Conservation (phyloP, 2,329 filamentous ascomycete genomes). For the Fusarium sublunatum region DNA sequence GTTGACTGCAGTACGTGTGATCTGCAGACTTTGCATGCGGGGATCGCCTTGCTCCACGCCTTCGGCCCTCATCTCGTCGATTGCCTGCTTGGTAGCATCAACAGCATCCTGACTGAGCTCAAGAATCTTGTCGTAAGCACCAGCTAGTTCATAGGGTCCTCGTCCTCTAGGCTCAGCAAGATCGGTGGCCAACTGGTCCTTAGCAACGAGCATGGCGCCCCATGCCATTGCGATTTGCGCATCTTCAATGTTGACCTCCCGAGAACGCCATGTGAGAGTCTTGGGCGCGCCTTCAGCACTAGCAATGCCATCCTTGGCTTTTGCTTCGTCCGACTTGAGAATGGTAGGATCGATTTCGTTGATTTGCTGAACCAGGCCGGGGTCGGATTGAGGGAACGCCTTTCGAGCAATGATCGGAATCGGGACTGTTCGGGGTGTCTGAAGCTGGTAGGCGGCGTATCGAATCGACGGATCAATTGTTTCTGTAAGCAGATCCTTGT, state of each 20-base stretch:
- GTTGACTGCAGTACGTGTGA: conserved; percentile 92
- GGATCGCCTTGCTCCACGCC: conserved; percentile 84
- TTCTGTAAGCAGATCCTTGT: conserved; percentile 85
- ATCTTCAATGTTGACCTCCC: conserved; percentile 90
- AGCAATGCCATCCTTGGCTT: conserved; percentile 62
- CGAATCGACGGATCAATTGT: conserved; percentile 94
- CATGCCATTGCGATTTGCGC: conserved; percentile 89
- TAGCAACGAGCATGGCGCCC: conserved; percentile 71
- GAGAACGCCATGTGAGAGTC: conserved; percentile 85
- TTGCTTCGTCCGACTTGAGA: conserved; percentile 65
- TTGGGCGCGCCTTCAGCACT: conserved; percentile 70
- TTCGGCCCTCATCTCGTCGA: conserved; percentile 88
- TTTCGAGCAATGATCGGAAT: conserved; percentile 82
- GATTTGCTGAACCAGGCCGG: conserved; percentile 72
- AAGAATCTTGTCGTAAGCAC: conserved; percentile 90
- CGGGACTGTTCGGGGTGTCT: conserved; percentile 85
- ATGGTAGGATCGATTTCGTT: conserved; percentile 76
- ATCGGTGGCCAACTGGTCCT: conserved; percentile 60
- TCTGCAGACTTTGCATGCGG: conserved; percentile 90
- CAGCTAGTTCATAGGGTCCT: conserved; percentile 75
- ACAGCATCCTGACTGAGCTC: conserved; percentile 92
- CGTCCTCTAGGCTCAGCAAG: conserved; percentile 57
- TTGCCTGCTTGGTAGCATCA: conserved; percentile 91
- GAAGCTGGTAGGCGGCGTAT: conserved; percentile 92
- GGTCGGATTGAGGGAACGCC: conserved; percentile 76